Base-by-base conservation (phyloP, 176 grass and related monocot species). In the Phoenix roebelenii region DNA sequence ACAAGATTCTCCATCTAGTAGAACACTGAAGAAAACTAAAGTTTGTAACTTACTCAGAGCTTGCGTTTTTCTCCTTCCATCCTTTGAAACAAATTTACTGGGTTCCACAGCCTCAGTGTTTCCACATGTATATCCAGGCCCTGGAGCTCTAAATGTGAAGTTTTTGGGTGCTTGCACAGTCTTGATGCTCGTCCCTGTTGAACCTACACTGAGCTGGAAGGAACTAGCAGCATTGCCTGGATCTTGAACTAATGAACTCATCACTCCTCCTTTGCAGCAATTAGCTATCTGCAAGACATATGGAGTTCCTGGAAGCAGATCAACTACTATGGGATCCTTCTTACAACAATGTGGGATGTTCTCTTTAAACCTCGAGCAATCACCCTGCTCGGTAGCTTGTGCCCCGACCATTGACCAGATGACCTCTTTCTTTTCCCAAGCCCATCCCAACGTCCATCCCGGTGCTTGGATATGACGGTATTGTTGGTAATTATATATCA, bases 351-450 rank as follows among this genome's bases (percentile, higher is more conserved):
- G 85, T 5, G 84, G 89, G 61, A 2, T 15, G 32, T 32, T 49
- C 4, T 75, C 72, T 57, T 85, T 88, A 74, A 95, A 95, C 7
- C 72, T 74, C 25, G 89, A 95, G 78, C 89, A 95, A 54, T 95
- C 89, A 23, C 89, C 89, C 76, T 95, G 89, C 63, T 95, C 81
- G 9, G 85, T 95, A 22, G 89, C 50, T 67, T 85, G 75, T 49
- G 89, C 81, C 14, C 89, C 89, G 29, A 74, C 75, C 84, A 95
- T 95, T 15, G 89, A 88, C 89, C 89, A 95, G 53, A 95, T 95
- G n/a, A 95, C 84, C 61, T 88, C 89, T 44, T 95, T 65, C 71
- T 93, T 93, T 22, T 83, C 88, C 88, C 88, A 93, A 52, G 88
- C 62, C 88, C 88, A 93, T 63, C 88, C 88, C 7, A 93, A 51